Evolutionary conservation across 2,329 filamentous ascomycete genomes (phyloP).

Genomic region (Didymella arachidicola): DNA sequence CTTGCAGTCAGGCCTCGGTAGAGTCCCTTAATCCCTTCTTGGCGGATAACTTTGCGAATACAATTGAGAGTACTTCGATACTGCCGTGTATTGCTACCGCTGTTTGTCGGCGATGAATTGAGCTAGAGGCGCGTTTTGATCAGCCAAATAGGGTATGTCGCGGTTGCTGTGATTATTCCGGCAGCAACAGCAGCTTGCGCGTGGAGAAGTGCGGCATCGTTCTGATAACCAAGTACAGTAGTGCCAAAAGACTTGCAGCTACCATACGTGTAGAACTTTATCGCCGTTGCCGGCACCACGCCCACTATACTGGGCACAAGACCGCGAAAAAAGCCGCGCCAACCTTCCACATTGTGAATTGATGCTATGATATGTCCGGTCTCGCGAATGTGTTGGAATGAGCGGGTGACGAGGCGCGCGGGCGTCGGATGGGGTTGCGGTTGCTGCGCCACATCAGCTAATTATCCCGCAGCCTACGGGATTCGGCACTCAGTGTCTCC

Average conservation of each 20-base stretch:
- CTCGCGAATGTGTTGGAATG: slow-evolving; percentile 34
- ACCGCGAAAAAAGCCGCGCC: slow-evolving; percentile 49
- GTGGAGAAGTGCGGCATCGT: slow-evolving; percentile 46
- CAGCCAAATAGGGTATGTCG: slow-evolving; percentile 53
- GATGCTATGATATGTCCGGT: slow-evolving; percentile 48
- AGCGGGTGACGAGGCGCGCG: neutral
- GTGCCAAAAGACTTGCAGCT: slow-evolving; percentile 50
- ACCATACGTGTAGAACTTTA: slow-evolving; percentile 52
- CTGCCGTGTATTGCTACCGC: neutral
- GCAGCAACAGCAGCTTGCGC: slow-evolving; percentile 47
- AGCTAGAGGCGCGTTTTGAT: slow-evolving; percentile 34
- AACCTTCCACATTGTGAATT: slow-evolving; percentile 50
- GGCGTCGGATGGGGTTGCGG: too few relatives aligned
- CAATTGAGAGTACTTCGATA: slow-evolving; percentile 24
- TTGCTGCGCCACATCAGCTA: too few relatives aligned
- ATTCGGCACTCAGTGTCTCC: too few relatives aligned
- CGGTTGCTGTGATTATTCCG: slow-evolving; percentile 48
- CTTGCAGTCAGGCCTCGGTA: slow-evolving; percentile 31
- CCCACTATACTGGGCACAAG: slow-evolving; percentile 51
- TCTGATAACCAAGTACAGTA: slow-evolving; percentile 35
- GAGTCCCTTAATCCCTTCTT: slow-evolving; percentile 23
- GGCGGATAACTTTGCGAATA: slow-evolving; percentile 12
- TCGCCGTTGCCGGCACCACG: slow-evolving; percentile 51
- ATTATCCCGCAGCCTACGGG: too few relatives aligned
- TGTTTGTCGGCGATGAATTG: too few relatives aligned